A percentile compares a stretch with the other conserved stretches of the same genome.
These are phyloP conservation scores for Seminavis robusta DNA, from an alignment of 108 stramenopile species.

Conservation along the genomic window DNA sequence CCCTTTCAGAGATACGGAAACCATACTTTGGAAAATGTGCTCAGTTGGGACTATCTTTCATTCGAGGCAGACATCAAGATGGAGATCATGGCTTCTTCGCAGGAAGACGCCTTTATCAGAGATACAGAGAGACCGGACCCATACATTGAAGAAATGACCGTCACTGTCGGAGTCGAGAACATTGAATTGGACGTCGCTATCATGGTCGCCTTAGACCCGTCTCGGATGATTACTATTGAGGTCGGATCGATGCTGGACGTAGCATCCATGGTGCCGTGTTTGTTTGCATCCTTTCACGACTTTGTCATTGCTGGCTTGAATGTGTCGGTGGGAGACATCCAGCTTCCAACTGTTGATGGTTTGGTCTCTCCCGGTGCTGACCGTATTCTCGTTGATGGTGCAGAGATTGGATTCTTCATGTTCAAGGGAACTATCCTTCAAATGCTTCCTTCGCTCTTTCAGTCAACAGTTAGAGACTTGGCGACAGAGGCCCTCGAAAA, in stretches of 20 bases:
- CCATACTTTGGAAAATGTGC: slow-evolving; percentile 28
- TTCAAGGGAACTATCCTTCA: slow-evolving; percentile 38
- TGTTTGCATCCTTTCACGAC: slow-evolving; percentile 33
- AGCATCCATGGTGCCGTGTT: slow-evolving; percentile 44
- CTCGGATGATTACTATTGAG: slow-evolving; percentile 28
- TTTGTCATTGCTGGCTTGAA: not conserved
- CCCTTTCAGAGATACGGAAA: slow-evolving; percentile 32
- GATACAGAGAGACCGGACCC: too few relatives aligned
- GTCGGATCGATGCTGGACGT: slow-evolving; percentile 54
- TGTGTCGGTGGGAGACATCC: slow-evolving; percentile 27
- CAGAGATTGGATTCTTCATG: slow-evolving; percentile 33
- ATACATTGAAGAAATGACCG: not conserved
- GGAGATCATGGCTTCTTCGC: slow-evolving; percentile 1
- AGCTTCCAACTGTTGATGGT: slow-evolving; percentile 35
- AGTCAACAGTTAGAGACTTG: slow-evolving; percentile 39
- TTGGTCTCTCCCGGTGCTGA: slow-evolving; percentile 64
- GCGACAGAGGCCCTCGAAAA: slow-evolving; percentile 25
- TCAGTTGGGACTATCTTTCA: slow-evolving; percentile 27
- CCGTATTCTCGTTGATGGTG: slow-evolving; percentile 40
- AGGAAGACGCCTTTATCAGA: not conserved
- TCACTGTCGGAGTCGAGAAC: slow-evolving; percentile 20
- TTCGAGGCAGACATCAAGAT: slow-evolving; percentile 12
- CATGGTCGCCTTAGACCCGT: slow-evolving; percentile 44
- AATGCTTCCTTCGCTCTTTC: slow-evolving; percentile 54
- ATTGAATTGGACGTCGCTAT: slow-evolving; percentile 42